Evolutionary conservation across 805 yeast genomes (phyloP).

Genomic region (Hanseniaspora nectarophila): DNA sequence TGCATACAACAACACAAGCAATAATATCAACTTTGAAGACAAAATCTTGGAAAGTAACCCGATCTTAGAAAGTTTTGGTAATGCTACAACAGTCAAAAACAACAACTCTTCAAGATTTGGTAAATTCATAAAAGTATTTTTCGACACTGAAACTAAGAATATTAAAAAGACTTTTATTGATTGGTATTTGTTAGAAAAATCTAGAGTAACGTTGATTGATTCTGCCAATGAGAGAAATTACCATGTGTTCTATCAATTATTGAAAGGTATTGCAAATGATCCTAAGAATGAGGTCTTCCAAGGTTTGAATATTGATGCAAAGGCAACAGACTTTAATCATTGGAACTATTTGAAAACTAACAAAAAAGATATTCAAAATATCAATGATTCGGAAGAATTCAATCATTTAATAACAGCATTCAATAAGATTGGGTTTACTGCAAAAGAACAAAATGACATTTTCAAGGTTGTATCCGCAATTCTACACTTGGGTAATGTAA

Average conservation of each 20-base stretch:
- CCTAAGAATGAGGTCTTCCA: neutral
- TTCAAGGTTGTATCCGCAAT: constrained; percentile 62
- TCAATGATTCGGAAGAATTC: constrained; percentile 66
- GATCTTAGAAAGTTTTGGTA: constrained; percentile 89
- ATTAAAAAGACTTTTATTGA: constrained; percentile 86
- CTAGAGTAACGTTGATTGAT: constrained; percentile 68
- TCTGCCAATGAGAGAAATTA: constrained; percentile 72
- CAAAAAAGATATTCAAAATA: constrained; percentile 49
- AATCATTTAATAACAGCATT: constrained; percentile 53
- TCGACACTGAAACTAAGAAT: constrained; percentile 42
- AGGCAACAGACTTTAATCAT: neutral
- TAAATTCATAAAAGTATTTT: constrained; percentile 80
- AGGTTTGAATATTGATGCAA: neutral
- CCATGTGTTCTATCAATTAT: constrained; percentile 81
- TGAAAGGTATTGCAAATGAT: constrained; percentile 42
- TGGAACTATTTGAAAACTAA: constrained; percentile 52
- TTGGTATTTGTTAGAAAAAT: constrained; percentile 87
- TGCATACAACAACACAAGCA: constrained; percentile 4
- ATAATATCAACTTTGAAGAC: constrained; percentile 47
- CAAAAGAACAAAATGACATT: constrained; percentile 43
- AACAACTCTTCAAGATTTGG: constrained; percentile 95
- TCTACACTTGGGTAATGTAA: constrained; percentile 75
- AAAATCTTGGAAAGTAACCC: constrained; percentile 91
- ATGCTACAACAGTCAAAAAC: constrained; percentile 88
- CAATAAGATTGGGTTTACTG: constrained; percentile 56